Evolutionary conservation across 108 stramenopile genomes (phyloP).

Genomic region (Skeletonema grethae): DNA sequence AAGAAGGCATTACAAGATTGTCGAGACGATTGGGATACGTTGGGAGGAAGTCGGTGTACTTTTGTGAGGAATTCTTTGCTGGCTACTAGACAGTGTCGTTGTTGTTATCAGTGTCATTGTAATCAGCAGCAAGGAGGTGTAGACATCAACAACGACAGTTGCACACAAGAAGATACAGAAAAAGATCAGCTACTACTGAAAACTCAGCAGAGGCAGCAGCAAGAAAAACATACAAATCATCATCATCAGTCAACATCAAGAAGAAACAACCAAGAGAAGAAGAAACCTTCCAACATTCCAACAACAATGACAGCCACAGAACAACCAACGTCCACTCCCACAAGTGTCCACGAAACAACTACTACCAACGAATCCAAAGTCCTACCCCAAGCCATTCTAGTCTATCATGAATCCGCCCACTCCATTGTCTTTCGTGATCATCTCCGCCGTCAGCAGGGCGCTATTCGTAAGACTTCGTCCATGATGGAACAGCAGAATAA

Average conservation of each 20-base stretch:
- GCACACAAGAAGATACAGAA: neutral
- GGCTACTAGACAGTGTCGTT: neutral
- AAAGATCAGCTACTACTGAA: too few species aligned
- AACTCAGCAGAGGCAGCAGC: too few species aligned
- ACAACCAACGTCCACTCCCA: neutral
- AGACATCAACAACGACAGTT: neutral
- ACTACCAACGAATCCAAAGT: slow-evolving; percentile 1
- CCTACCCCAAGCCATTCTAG: slow-evolving; percentile 47
- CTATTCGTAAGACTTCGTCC: slow-evolving; percentile 30
- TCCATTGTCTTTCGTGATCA: slow-evolving; percentile 91
- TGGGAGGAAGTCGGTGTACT: slow-evolving; percentile 36
- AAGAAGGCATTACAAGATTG: slow-evolving; percentile 12
- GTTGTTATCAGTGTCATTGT: neutral
- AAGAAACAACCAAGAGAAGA: neutral
- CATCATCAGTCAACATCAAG: neutral
- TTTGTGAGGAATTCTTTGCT: slow-evolving; percentile 8
- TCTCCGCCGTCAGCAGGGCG: slow-evolving; percentile 56
- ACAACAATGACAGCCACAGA: neutral
- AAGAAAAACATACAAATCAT: too few species aligned
- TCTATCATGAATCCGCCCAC: slow-evolving; percentile 86
- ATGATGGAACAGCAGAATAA: slow-evolving; percentile 15
- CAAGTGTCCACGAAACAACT: neutral
- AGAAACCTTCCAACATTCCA: too few species aligned
- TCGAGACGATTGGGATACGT: slow-evolving; percentile 29
- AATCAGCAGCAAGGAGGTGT: neutral